Evolutionary conservation across 2,329 filamentous ascomycete species (phyloP).

Genomic region (Microdochium paspali): DNA sequence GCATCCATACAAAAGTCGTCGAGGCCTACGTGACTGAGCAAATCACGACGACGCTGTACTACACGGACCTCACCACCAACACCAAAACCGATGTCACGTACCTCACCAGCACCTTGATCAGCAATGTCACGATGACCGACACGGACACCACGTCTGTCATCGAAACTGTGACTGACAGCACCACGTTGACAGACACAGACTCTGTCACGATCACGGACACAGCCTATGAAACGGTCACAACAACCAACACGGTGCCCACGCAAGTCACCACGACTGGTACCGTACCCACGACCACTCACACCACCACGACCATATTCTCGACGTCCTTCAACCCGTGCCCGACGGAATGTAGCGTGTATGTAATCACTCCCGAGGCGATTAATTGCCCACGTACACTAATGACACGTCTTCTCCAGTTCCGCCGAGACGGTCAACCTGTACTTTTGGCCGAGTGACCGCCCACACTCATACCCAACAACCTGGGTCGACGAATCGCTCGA

Average conservation of each 20-base stretch:
- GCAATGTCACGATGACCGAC: slow-evolving; percentile 3
- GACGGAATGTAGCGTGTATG: slow-evolving; percentile 21
- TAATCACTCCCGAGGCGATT: too few species aligned
- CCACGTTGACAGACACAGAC: slow-evolving; percentile 2
- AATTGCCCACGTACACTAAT: too few species aligned
- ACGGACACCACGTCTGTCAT: slow-evolving; percentile 1
- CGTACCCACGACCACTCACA: slow-evolving; percentile 7
- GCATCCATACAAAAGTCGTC: not conserved
- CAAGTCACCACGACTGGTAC: slow-evolving; percentile 5
- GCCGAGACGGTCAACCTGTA: slow-evolving; percentile 22
- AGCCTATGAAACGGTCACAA: not conserved
- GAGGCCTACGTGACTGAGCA: slow-evolving; percentile 6
- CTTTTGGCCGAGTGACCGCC: slow-evolving; percentile 23
- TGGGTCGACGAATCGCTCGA: slow-evolving; percentile 15
- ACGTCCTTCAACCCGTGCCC: slow-evolving; percentile 15
- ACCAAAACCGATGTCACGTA: slow-evolving; percentile 3
- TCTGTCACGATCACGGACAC: slow-evolving; percentile 3
- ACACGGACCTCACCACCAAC: slow-evolving; percentile 6
- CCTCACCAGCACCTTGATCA: slow-evolving; percentile 6
- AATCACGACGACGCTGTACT: slow-evolving; percentile 9
- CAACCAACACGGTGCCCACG: too few species aligned
- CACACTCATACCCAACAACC: slow-evolving; percentile 21
- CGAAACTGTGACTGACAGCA: not conserved
- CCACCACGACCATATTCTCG: slow-evolving; percentile 2
- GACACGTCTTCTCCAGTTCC: slow-evolving; percentile 9